Percentiles rank a stretch among this genome's conserved stretches.
phyloP scores from a whole-genome alignment of 148 eudicot species.

The Dysphania ambrosioides region DNA sequence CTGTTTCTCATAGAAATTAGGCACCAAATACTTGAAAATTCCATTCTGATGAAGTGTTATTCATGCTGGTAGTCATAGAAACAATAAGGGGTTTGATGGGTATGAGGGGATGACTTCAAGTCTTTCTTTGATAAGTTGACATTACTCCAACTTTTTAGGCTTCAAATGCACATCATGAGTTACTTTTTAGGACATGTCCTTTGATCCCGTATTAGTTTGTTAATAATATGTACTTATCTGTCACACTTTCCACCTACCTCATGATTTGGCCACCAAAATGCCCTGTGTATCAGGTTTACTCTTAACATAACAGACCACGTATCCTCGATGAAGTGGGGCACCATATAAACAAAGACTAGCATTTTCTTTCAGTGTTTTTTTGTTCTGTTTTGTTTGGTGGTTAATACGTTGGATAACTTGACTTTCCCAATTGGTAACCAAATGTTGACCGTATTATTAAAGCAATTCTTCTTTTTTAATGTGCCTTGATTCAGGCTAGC shows the following conservation, averaged over 20 bases:
- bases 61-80: neutral
- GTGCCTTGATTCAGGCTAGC: neutral
- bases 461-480: neutral
- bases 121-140: neutral
- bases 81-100: neutral
- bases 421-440: neutral
- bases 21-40: neutral
- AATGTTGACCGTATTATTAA: neutral
- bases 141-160: neutral
- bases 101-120: constrained; percentile 7
- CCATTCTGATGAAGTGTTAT: neutral
- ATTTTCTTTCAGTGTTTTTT: neutral
- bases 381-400: neutral
- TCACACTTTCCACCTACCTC: neutral
- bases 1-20: neutral
- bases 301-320: neutral
- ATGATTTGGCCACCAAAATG: neutral
- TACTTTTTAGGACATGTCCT: neutral
- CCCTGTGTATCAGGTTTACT: neutral
- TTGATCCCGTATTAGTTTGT: neutral
- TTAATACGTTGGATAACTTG: neutral
- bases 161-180: constrained; percentile 4
- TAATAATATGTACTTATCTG: neutral
- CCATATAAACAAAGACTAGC: neutral
- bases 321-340: constrained; percentile 1